phyloP scores from a whole-genome alignment of 2,329 filamentous ascomycete species.

The Colletotrichum sp. region DNA sequence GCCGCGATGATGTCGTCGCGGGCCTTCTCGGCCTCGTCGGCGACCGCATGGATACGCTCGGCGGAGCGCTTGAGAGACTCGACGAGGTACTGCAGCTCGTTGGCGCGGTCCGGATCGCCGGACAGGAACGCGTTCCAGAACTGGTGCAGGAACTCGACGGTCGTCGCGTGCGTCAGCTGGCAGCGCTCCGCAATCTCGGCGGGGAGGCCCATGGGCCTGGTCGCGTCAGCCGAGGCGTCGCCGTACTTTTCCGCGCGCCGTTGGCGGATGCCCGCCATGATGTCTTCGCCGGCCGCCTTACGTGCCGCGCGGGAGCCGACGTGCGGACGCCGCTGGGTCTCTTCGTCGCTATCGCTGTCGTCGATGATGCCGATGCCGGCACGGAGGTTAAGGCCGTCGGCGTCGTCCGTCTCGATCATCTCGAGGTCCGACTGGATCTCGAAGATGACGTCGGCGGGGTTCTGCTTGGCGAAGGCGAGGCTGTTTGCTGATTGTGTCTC shows the following conservation, averaged over 20 bases:
- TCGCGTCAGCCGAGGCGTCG: slow-evolving; percentile 35
- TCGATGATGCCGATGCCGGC: slow-evolving; percentile 72
- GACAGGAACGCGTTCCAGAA: slow-evolving; percentile 95
- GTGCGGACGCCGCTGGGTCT: slow-evolving; percentile 51
- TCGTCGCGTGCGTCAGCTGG: slow-evolving; percentile 83
- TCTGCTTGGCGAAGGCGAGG: slow-evolving; percentile 69
- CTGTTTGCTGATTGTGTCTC: slow-evolving; percentile 50
- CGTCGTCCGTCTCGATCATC: slow-evolving; percentile 50
- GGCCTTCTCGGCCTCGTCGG: slow-evolving; percentile 78
- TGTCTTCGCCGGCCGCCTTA: slow-evolving; percentile 66
- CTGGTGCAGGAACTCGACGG: slow-evolving; percentile 93
- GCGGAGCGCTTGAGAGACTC: slow-evolving; percentile 81
- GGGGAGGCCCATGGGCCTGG: slow-evolving; percentile 48
- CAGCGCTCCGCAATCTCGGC: slow-evolving; percentile 63
- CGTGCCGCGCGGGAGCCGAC: slow-evolving; percentile 76
- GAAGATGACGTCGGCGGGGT: slow-evolving; percentile 71
- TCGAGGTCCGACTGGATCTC: slow-evolving; percentile 68
- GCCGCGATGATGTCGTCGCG: slow-evolving; percentile 70
- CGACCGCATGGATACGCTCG: slow-evolving; percentile 81
- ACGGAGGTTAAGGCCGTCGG: slow-evolving; percentile 64
- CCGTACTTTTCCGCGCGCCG: slow-evolving; percentile 65
- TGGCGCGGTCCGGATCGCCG: slow-evolving; percentile 80
- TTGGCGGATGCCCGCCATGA: slow-evolving; percentile 69
- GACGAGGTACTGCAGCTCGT: slow-evolving; percentile 80
- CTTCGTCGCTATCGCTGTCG: slow-evolving; percentile 71